A percentile compares a stretch with the other conserved stretches of the same genome.
phyloP scores from a whole-genome alignment of 805 yeast genomes.

The Schizosaccharomyces lindneri region DNA sequence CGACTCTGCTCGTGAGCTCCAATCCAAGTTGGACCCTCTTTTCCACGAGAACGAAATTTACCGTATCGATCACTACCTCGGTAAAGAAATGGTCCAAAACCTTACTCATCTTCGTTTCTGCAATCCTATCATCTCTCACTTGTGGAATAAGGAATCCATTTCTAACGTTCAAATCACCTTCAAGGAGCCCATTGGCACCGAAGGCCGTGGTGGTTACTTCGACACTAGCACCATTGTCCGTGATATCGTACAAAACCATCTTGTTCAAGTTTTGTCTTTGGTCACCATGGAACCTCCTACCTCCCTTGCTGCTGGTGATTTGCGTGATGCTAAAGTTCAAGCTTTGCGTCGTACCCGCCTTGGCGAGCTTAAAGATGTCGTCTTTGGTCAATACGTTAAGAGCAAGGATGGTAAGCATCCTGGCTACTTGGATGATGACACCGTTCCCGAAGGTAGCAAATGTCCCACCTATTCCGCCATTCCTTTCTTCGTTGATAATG shows the following conservation, averaged over 20 bases:
- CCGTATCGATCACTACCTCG: constrained; percentile 92
- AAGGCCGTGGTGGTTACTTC: constrained; percentile 96
- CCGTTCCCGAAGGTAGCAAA: constrained; percentile 59
- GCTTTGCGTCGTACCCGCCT: constrained; percentile 61
- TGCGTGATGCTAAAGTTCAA: constrained; percentile 89
- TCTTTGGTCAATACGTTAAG: constrained; percentile 69
- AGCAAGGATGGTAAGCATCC: constrained; percentile 80
- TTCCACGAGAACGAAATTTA: constrained; percentile 77
- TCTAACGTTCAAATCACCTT: constrained; percentile 68
- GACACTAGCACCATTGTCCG: constrained; percentile 86
- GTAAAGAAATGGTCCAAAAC: constrained; percentile 95
- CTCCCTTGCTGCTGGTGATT: constrained; percentile 73
- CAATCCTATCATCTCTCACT: constrained; percentile 60
- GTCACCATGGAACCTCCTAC: constrained; percentile 94
- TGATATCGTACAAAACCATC: constrained; percentile 95
- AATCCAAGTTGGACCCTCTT: constrained; percentile 52
- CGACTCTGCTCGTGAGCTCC: constrained; percentile 51
- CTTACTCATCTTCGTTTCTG: constrained; percentile 72
- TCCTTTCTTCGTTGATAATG: constrained; percentile 54
- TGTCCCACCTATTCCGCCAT: constrained; percentile 85
- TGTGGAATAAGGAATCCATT: constrained; percentile 67
- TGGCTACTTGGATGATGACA: constrained; percentile 72
- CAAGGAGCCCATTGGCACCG: constrained; percentile 95
- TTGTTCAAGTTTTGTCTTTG: constrained; percentile 74
- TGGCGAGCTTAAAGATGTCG: constrained; percentile 37